Percentiles rank a stretch among this genome's conserved stretches.
Conservation (phyloP, 2,329 filamentous ascomycete species). For the Grosmannia clavigera region DNA sequence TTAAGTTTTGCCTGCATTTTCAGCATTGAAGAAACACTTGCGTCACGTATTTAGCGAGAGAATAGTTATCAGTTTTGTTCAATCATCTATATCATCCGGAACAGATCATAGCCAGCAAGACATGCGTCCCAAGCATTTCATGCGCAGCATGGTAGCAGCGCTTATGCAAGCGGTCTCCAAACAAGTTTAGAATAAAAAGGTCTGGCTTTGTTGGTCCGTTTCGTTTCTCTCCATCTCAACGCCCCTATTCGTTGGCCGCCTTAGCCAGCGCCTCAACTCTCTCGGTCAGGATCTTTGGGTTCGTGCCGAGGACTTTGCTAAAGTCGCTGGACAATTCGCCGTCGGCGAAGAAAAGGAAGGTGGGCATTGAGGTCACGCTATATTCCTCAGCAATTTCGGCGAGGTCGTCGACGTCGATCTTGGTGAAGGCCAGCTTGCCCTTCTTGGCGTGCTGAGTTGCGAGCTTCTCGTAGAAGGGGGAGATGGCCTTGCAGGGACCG, state of each 20-base stretch:
- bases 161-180: not conserved
- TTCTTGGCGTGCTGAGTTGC: constrained; percentile 26
- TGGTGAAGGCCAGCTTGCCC: constrained; percentile 39
- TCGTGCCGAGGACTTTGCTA: constrained; percentile 1
- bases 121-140: not conserved
- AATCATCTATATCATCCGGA: too few species aligned
- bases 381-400: constrained; percentile 37
- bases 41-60: not conserved
- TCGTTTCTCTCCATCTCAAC: not conserved
- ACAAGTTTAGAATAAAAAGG: not conserved
- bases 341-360: constrained; percentile 48
- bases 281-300: not conserved
- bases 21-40: not conserved
- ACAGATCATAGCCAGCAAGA: not conserved
- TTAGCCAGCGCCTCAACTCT: not conserved
- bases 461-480: constrained; percentile 39
- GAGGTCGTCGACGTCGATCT: constrained; percentile 45
- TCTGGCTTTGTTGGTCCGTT: too few species aligned
- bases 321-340: constrained; percentile 27
- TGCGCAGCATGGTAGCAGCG: not conserved
- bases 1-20: not conserved
- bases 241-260: not conserved
- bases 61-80: not conserved
- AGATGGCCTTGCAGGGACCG: constrained; percentile 47
- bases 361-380: constrained; percentile 43